Base-by-base conservation (phyloP, 106 monocot genomes). In the Dioscorea alata region DNA sequence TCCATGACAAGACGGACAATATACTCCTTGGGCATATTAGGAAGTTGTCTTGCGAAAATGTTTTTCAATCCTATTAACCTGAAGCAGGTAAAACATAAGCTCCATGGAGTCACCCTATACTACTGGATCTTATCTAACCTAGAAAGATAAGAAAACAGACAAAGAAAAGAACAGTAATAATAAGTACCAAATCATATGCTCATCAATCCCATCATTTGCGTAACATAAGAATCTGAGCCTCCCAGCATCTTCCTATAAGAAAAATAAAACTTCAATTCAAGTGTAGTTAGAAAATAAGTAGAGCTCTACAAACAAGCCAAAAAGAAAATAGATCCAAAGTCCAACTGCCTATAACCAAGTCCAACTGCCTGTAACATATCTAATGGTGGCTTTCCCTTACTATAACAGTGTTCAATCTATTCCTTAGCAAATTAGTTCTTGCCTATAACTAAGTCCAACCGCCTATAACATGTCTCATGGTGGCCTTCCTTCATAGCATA, bases 1-100 rank as follows among this genome's bases (percentile, higher is more conserved):
- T 99, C 99, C 99, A 99, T 99, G 31, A 99, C 85, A 83, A 99
- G 99, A 10, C 90, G 90, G 22, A 99, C 99, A 70, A 93, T 99
- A 71, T 99, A 99, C 63, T 93, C 99, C 78, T 86, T 99, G 52
- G 99, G 99, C 99, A 99, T 99, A 68, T 99, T 99, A 73, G 93
- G 93, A 51, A 99, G 93, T 73, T 99, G 99, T 73, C 90, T 78
- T 22, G 85, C 87, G 83, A 99, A 99, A 75, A 99, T 93, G 66
- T 99, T 99, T 71, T 99, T 93, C 80, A 99, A 71, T 64, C 99
- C 99, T 68, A 99, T 85, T 58, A 99, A 72, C 99, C 99, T 99
- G 73, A 54, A 59, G 14, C 19, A 69, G 65, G 49, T 31, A 25
- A 17, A 50, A 62, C 42, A 42, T 1, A 42, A 42, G 10, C 10